A percentile compares a stretch with the other conserved stretches of the same genome.
Conservation (phyloP, 1,284 basidiomycete genomes). For the Amylostereum chailletii region DNA sequence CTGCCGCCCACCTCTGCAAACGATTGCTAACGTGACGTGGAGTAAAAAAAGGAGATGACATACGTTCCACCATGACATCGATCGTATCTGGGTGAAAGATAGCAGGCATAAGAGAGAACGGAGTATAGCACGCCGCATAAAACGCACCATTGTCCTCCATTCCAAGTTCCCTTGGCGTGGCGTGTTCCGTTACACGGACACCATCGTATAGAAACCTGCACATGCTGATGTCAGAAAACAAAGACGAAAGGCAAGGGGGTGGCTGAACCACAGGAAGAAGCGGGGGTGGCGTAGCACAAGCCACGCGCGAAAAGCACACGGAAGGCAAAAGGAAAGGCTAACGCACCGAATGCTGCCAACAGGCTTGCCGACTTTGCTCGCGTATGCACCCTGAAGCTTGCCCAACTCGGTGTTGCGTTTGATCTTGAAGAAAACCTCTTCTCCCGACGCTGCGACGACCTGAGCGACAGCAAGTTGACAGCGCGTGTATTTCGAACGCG, state of each 20-base stretch:
- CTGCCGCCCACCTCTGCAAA: conserved; percentile 10
- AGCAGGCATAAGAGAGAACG: background rate
- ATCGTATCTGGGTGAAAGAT: conserved; percentile 53
- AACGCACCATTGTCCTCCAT: conserved; percentile 78
- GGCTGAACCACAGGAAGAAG: background rate
- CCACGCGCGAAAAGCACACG: background rate
- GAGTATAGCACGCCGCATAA: background rate
- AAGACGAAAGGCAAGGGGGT: background rate
- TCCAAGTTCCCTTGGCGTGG: conserved; percentile 79
- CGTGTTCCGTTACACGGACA: conserved; percentile 71
- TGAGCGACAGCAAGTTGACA: conserved; percentile 17
- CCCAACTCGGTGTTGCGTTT: conserved; percentile 90
- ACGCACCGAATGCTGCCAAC: conserved; percentile 78
- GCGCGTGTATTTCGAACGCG: background rate
- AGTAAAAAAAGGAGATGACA: conserved; percentile 22
- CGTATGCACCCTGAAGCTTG: conserved; percentile 92
- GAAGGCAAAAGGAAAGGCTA: background rate
- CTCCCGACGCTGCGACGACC: conserved; percentile 72
- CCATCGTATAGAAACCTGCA: conserved; percentile 84
- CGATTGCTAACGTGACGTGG: too few relatives aligned
- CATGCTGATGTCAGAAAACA: background rate
- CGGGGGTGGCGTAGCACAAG: conserved; percentile 1
- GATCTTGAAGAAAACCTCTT: conserved; percentile 98
- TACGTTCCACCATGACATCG: conserved; percentile 91
- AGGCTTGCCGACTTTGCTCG: conserved; percentile 89